Conservation (phyloP, 2,329 filamentous ascomycete species). For the Alternaria solani region DNA sequence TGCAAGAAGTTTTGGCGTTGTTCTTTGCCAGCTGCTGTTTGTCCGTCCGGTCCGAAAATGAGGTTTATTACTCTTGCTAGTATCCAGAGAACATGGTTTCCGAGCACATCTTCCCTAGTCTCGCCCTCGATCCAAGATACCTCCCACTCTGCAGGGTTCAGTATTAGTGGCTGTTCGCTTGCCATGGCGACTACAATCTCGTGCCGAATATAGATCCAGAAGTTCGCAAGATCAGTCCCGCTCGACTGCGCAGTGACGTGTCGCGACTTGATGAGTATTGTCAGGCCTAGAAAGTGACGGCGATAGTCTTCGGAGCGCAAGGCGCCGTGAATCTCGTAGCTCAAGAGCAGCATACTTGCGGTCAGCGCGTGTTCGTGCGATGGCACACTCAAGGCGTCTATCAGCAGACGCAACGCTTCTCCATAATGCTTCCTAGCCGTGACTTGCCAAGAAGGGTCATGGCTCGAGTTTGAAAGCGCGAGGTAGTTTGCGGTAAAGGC, state of each 20-base stretch:
- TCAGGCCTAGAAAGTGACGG: constrained; percentile 42
- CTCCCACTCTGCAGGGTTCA: constrained; percentile 44
- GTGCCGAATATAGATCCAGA: constrained; percentile 48
- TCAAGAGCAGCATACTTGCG: constrained; percentile 45
- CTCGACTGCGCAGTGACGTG: constrained; percentile 38
- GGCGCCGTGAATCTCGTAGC: constrained; percentile 44
- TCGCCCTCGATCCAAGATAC: constrained; percentile 40
- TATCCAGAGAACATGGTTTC: constrained; percentile 46
- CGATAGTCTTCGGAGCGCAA: constrained; percentile 40
- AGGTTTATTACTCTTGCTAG: constrained; percentile 42
- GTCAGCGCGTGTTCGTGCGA: constrained; percentile 41
- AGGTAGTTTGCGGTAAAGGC: constrained; percentile 49
- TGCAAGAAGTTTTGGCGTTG: constrained; percentile 34
- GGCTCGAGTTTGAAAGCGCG: constrained; percentile 32
- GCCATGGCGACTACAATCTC: constrained; percentile 44
- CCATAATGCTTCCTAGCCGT: constrained; percentile 44
- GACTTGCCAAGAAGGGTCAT: constrained; percentile 41
- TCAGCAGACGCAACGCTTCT: constrained; percentile 40
- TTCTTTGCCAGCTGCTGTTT: constrained; percentile 19
- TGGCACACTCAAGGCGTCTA: constrained; percentile 37
- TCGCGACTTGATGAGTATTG: constrained; percentile 41
- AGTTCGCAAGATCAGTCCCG: constrained; percentile 44
- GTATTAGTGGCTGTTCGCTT: constrained; percentile 38
- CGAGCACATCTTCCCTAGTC: constrained; percentile 43
- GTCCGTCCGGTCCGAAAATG: constrained; percentile 33